Percentiles rank a stretch among this genome's conserved stretches.
phyloP scores from a whole-genome alignment of 305 asterid species.

The Fraxinus greggii region DNA sequence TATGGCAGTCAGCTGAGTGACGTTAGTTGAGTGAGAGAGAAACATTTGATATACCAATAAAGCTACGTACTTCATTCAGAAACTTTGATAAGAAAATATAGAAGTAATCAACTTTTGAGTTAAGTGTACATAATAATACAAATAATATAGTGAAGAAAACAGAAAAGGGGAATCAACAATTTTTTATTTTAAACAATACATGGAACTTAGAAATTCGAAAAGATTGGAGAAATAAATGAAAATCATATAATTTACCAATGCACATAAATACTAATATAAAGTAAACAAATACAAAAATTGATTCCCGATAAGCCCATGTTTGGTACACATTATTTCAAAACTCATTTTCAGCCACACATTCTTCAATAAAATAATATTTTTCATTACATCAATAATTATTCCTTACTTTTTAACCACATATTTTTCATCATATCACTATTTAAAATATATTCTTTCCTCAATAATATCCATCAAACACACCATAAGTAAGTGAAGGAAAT shows the following conservation, averaged over 20 bases:
- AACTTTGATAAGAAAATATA: not conserved
- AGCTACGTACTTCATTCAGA: not conserved
- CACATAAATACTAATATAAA: not conserved
- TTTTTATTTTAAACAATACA: not conserved
- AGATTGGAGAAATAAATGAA: not conserved
- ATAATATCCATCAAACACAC: no score
- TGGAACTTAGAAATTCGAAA: not conserved
- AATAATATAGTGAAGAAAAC: not conserved
- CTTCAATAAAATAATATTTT: no score
- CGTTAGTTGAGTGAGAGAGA: not conserved
- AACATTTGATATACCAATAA: not conserved
- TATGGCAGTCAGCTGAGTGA: not conserved
- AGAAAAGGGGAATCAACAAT: not conserved
- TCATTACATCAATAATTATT: no score
- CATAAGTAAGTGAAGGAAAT: not conserved
- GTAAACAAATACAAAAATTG: not conserved
- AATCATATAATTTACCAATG: not conserved
- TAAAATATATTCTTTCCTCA: no score
- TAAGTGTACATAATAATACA: not conserved
- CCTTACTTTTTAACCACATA: no score
- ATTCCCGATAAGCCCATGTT: not conserved
- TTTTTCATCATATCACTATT: no score
- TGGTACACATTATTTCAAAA: no score
- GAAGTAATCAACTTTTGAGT: not conserved
- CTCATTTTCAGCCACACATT: no score